These are phyloP conservation scores for Bretschneidera sinensis DNA, from an alignment of 345 rosid species.

Conservation along the genomic window DNA sequence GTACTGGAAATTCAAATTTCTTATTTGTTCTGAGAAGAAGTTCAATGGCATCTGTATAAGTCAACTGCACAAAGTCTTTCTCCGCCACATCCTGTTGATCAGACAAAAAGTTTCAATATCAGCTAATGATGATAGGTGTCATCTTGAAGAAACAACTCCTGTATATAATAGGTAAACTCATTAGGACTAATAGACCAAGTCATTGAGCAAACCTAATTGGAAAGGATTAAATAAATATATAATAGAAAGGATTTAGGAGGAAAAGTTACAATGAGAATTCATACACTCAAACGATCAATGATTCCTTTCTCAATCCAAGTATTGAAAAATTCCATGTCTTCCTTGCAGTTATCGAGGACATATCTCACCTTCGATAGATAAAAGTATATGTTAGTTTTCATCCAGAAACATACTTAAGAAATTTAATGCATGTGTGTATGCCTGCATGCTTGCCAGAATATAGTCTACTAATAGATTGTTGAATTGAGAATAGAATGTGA, in stretches of 20 bases:
- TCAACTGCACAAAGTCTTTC: slow-evolving; percentile 84
- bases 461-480: slow-evolving; percentile 1
- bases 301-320: slow-evolving; percentile 98
- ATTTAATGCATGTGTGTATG: not conserved
- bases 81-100: slow-evolving; percentile 69
- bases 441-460: slow-evolving; percentile 8
- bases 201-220: not conserved
- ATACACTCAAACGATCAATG: slow-evolving; percentile 76
- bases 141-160: too few species aligned
- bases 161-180: not conserved
- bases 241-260: slow-evolving; percentile 12
- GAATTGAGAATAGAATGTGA: slow-evolving; percentile 32
- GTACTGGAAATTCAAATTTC: slow-evolving; percentile 93
- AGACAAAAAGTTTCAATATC: slow-evolving; percentile 12
- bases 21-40: slow-evolving; percentile 75
- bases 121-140: too few species aligned
- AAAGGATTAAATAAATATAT: not conserved
- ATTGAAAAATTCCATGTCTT: slow-evolving; percentile 98
- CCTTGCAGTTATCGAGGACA: slow-evolving; percentile 85
- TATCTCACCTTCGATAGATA: slow-evolving; percentile 62
- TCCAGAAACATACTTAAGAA: slow-evolving; percentile 12
- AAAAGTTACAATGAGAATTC: slow-evolving; percentile 34
- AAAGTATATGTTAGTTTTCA: slow-evolving; percentile 8
- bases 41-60: slow-evolving; percentile 82
- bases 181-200: not conserved